phyloP scores from a whole-genome alignment of 495 filamentous ascomycete genomes.

The Antarctomyces pellizariae region DNA sequence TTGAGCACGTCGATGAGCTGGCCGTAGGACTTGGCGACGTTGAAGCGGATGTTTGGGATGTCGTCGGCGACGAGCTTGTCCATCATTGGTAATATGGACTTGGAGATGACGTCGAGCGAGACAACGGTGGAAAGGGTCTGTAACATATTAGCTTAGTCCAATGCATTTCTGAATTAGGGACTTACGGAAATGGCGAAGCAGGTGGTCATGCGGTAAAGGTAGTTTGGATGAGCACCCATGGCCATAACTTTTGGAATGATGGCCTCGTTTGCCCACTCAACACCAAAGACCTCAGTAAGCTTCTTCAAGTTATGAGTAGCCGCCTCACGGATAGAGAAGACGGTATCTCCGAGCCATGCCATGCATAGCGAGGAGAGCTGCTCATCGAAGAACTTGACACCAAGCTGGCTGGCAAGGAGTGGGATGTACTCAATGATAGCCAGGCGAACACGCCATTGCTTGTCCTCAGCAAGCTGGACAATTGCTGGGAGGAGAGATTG shows the following conservation, averaged over 20 bases:
- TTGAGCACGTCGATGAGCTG: conserved; percentile 73
- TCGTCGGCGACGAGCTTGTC: conserved; percentile 79
- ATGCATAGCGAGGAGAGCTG: conserved; percentile 89
- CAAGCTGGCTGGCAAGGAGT: conserved; percentile 80
- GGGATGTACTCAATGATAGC: conserved; percentile 99
- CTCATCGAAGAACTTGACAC: conserved; percentile 95
- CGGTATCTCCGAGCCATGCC: conserved; percentile 97
- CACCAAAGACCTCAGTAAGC: conserved; percentile 92
- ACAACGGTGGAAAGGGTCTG: conserved; percentile 88
- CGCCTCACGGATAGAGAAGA: conserved; percentile 94
- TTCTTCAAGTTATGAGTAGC: conserved; percentile 95
- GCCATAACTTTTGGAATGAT: conserved; percentile 97
- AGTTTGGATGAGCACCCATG: conserved; percentile 95
- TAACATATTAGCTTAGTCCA: conserved; percentile 4
- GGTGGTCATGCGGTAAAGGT: conserved; percentile 97
- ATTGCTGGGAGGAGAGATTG: conserved; percentile 96
- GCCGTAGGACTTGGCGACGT: conserved; percentile 91
- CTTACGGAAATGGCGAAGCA: conserved; percentile 94
- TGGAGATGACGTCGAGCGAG: conserved; percentile 72
- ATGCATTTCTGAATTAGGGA: conserved; percentile 5
- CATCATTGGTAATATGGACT: conserved; percentile 85
- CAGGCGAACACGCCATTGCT: conserved; percentile 95
- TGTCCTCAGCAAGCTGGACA: conserved; percentile 91
- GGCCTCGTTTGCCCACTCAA: conserved; percentile 90
- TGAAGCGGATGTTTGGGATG: conserved; percentile 98